Percentiles rank a stretch among this genome's conserved stretches.
Conservation (phyloP, 2,329 filamentous ascomycete genomes). For the Xylariomycetidae sp. region DNA sequence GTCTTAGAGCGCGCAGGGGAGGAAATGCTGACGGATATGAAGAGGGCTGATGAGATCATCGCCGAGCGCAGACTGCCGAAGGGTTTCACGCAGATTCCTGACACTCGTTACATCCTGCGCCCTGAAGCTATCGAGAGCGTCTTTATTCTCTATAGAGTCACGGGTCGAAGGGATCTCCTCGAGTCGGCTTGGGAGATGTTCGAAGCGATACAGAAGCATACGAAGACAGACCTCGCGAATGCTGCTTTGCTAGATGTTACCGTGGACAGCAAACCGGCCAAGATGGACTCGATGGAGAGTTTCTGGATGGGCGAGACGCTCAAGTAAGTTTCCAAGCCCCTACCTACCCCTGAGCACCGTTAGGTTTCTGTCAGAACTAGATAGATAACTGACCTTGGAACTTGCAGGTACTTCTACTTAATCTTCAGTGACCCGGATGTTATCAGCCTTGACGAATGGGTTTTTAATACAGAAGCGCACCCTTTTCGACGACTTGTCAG, state of each 20-base stretch:
- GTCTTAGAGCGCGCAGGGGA: conserved; percentile 14
- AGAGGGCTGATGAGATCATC: conserved; percentile 13
- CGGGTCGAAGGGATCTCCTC: conserved; percentile 16
- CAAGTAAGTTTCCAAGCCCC: conserved; percentile 15
- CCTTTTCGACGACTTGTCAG: conserved; percentile 13
- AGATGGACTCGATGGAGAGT: conserved; percentile 22
- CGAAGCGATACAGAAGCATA: conserved; percentile 18
- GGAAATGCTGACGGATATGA: conserved; percentile 6
- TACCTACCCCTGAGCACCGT: not conserved
- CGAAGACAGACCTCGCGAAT: conserved; percentile 20
- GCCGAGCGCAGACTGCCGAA: conserved; percentile 15
- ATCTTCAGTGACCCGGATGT: conserved; percentile 51
- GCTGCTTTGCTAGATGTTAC: conserved; percentile 21
- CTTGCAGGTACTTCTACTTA: conserved; percentile 46
- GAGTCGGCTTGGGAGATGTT: conserved; percentile 24
- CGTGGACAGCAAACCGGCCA: conserved; percentile 8
- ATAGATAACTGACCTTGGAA: not conserved
- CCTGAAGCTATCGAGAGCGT: conserved; percentile 27
- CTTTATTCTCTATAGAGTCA: conserved; percentile 22
- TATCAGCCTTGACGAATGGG: conserved; percentile 54
- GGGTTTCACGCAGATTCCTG: conserved; percentile 19
- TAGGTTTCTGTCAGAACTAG: not conserved
- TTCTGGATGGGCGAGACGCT: conserved; percentile 22
- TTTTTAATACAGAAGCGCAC: conserved; percentile 36
- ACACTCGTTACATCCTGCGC: conserved; percentile 21